Evolutionary conservation across 2,329 filamentous ascomycete genomes (phyloP).

Genomic region (Paecilomyces fulvus): DNA sequence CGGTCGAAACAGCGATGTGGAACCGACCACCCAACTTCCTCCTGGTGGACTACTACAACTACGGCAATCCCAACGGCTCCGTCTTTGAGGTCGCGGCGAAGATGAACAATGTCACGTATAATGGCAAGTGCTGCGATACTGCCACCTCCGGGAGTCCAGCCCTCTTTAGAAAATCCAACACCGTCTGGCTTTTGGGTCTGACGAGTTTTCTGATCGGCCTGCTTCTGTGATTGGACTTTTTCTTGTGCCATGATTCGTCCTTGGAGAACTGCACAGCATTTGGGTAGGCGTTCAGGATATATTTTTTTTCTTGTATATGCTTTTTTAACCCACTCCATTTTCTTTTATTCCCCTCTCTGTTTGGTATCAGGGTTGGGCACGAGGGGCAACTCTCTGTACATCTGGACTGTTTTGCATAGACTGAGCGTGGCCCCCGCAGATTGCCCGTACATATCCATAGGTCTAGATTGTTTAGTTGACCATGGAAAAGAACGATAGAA

Average conservation of each 20-base stretch:
- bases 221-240: neutral
- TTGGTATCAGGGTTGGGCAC: neutral
- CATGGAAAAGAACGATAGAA: neutral
- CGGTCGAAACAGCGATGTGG: conserved; percentile 43
- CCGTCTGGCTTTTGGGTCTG: neutral
- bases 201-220: neutral
- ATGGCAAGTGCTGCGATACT: conserved; percentile 31
- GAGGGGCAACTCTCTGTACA: neutral
- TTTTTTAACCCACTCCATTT: neutral
- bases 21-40: conserved; percentile 65
- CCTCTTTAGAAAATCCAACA: conserved; percentile 7
- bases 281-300: neutral
- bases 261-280: neutral
- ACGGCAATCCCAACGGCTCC: conserved; percentile 57
- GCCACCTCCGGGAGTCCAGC: conserved; percentile 16
- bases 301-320: neutral
- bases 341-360: neutral
- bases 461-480: neutral
- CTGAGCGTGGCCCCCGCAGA: neutral
- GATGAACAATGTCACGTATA: conserved; percentile 66
- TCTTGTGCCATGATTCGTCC: neutral
- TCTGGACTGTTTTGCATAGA: neutral
- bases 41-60: conserved; percentile 80
- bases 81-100: conserved; percentile 67
- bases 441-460: neutral